phyloP scores from a whole-genome alignment of 2,329 filamentous ascomycete genomes.

The Trichoderma harzianum region DNA sequence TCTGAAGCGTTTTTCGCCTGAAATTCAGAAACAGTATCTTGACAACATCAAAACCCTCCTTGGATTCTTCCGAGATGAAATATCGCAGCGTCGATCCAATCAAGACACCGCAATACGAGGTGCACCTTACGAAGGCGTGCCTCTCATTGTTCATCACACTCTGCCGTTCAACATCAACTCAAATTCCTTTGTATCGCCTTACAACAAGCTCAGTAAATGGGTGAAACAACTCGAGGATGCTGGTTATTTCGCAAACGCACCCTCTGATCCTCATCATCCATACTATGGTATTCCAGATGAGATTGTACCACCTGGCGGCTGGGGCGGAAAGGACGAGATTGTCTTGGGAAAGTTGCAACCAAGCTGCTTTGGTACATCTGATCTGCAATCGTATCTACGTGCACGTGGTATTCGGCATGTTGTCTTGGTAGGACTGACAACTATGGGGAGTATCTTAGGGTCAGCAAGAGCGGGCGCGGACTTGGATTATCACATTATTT shows the following conservation, averaged over 20 bases:
- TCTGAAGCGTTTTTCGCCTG: background rate
- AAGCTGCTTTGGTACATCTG: conserved; percentile 5
- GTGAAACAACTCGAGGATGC: background rate
- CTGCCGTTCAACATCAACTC: conserved; percentile 1
- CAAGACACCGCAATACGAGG: background rate
- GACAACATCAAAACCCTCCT: background rate
- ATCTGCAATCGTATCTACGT: background rate
- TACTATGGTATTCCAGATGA: background rate
- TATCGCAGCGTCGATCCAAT: background rate
- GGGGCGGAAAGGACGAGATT: conserved; percentile 3
- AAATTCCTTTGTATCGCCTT: conserved; percentile 2
- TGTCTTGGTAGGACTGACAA: background rate
- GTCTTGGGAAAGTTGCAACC: background rate
- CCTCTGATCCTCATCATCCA: background rate
- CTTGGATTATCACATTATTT: background rate
- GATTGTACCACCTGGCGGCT: background rate
- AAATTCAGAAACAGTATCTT: background rate
- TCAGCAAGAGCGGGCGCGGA: background rate
- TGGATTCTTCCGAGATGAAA: background rate
- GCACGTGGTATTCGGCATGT: background rate
- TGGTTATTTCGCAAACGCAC: background rate
- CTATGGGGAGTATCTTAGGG: conserved; percentile 3
- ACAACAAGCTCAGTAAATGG: conserved; percentile 9
- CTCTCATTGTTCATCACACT: conserved; percentile 3
- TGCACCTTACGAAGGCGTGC: background rate